These are phyloP conservation scores for Macrolepiota albuminosa DNA, from an alignment of 768 basidiomycete species.

Conservation along the genomic window DNA sequence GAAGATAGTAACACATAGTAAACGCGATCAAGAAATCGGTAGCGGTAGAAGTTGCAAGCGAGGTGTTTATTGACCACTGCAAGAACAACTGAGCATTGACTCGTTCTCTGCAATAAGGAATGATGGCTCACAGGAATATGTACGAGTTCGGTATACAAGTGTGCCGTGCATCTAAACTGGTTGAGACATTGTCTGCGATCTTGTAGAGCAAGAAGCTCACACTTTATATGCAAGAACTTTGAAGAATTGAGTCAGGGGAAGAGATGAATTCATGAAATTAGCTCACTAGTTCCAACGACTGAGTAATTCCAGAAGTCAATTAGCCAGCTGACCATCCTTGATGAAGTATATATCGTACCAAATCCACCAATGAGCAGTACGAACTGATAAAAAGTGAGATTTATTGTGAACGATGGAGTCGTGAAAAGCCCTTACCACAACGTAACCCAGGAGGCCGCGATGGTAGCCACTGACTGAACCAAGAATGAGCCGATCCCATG, in stretches of 20 bases:
- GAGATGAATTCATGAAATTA: neutral
- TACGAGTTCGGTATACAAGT: constrained; percentile 15
- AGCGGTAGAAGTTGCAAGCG: constrained; percentile 35
- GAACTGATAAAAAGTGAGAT: constrained; percentile 18
- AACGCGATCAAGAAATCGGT: constrained; percentile 40
- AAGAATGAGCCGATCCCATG: neutral
- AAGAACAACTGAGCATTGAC: neutral
- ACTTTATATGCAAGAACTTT: constrained; percentile 34
- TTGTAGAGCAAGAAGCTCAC: constrained; percentile 17
- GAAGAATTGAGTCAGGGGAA: neutral
- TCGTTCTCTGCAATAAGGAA: neutral
- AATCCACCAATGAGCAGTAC: constrained; percentile 33
- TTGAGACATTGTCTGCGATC: neutral
- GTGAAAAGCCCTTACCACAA: constrained; percentile 24
- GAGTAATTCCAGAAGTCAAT: neutral
- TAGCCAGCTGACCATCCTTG: neutral
- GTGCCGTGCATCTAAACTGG: constrained; percentile 24
- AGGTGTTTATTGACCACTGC: constrained; percentile 39
- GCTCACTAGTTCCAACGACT: constrained; percentile 31
- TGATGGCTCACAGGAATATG: neutral
- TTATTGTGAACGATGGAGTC: neutral
- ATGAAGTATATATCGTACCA: constrained; percentile 21
- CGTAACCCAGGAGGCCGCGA: constrained; percentile 29
- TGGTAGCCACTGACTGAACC: constrained; percentile 33
- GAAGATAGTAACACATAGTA: constrained; percentile 29